A percentile compares a stretch with the other conserved stretches of the same genome.
Conservation (phyloP, 2,329 filamentous ascomycete species). For the Cladosporium sp. region DNA sequence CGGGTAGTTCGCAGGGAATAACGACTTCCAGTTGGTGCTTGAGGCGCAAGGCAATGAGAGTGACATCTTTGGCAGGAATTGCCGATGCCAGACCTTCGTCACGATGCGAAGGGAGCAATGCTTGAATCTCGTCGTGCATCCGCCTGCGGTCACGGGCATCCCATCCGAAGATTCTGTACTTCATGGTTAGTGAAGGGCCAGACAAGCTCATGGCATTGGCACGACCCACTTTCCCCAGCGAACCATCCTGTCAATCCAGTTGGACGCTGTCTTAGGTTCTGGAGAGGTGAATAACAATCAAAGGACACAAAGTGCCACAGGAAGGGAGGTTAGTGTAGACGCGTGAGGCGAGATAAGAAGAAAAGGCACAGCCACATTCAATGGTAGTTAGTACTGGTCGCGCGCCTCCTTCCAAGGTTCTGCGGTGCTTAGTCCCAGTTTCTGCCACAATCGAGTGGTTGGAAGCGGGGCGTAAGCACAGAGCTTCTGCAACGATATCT, state of each 20-base stretch:
- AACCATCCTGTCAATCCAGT: slow-evolving; percentile 22
- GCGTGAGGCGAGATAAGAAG: neutral
- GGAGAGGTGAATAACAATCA: neutral
- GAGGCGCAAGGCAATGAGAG: slow-evolving; percentile 82
- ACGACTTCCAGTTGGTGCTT: slow-evolving; percentile 89
- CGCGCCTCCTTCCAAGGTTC: slow-evolving; percentile 5
- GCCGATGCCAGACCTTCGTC: slow-evolving; percentile 63
- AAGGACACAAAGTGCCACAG: neutral
- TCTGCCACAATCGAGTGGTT: slow-evolving; percentile 3
- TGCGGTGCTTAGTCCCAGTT: neutral
- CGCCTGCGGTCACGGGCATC: slow-evolving; percentile 41
- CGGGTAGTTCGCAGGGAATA: slow-evolving; percentile 85
- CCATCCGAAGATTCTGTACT: slow-evolving; percentile 24
- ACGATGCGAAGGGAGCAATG: slow-evolving; percentile 63
- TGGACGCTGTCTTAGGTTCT: neutral
- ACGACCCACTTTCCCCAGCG: slow-evolving; percentile 24
- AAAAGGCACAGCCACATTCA: neutral
- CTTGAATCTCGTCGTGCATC: slow-evolving; percentile 45
- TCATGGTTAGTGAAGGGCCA: neutral
- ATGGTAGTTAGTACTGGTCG: neutral
- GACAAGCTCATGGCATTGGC: slow-evolving; percentile 5
- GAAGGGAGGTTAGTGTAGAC: neutral
- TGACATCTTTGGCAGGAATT: slow-evolving; percentile 76
- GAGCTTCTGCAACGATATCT: slow-evolving; percentile 1
- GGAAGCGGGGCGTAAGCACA: slow-evolving; percentile 10